phyloP scores from a whole-genome alignment of 2,329 filamentous ascomycete species.

The Onygenales sp. region DNA sequence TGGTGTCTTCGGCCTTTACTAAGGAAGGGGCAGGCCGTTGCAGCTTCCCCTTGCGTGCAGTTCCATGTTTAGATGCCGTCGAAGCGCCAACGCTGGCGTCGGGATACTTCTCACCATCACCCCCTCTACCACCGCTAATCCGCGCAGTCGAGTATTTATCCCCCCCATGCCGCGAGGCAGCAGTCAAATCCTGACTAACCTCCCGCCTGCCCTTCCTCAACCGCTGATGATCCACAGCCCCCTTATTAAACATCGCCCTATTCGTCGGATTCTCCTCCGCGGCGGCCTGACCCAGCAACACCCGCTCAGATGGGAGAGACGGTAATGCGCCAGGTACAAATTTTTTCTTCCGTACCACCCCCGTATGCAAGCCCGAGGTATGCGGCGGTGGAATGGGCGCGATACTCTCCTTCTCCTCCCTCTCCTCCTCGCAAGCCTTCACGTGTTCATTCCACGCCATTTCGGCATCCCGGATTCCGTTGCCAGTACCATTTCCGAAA shows the following conservation, averaged over 20 bases:
- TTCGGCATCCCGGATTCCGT: neutral
- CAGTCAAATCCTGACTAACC: no score
- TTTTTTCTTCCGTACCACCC: slow-evolving; percentile 19
- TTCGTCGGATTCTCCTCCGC: slow-evolving; percentile 1
- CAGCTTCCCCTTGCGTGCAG: no score
- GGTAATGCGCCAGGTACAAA: slow-evolving; percentile 36
- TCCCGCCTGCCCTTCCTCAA: neutral
- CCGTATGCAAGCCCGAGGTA: slow-evolving; percentile 6
- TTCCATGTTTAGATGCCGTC: no score
- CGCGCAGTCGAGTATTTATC: no score
- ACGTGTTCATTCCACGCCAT: neutral
- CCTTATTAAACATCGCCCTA: neutral
- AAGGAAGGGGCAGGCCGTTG: no score
- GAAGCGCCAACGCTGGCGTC: no score
- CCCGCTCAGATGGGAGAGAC: slow-evolving; percentile 37
- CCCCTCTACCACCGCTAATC: no score
- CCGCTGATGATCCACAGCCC: no score
- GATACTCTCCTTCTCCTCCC: slow-evolving; percentile 18
- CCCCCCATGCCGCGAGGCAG: no score
- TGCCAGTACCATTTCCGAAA: neutral
- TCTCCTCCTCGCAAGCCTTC: neutral
- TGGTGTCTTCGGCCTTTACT: no score
- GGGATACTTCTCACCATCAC: no score
- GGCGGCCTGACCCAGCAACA: slow-evolving; percentile 27
- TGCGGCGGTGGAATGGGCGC: slow-evolving; percentile 14